Conservation (phyloP, 1,284 basidiomycete genomes). For the Fomitopsis palustris region DNA sequence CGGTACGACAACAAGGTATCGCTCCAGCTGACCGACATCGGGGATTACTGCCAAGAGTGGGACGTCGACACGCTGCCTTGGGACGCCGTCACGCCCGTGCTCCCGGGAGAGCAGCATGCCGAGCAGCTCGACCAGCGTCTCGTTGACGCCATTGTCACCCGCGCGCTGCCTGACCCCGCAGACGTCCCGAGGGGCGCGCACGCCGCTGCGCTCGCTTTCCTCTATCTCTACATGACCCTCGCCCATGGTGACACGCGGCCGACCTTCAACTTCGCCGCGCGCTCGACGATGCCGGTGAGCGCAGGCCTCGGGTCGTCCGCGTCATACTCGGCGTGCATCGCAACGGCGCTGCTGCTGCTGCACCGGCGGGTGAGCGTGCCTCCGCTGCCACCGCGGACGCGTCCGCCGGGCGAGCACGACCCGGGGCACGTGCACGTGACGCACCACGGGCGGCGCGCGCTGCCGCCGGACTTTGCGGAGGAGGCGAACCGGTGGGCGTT, state of each 20-base stretch:
- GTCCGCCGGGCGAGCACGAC: conserved; percentile 33
- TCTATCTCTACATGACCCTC: conserved; percentile 92
- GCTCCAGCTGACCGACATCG: conserved; percentile 81
- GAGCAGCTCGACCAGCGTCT: conserved; percentile 69
- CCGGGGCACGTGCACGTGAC: conserved; percentile 58
- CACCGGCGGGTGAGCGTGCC: conserved; percentile 59
- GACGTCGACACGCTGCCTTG: conserved; percentile 82
- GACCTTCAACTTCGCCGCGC: conserved; percentile 77
- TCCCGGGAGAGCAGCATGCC: conserved; percentile 53
- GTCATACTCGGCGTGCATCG: conserved; percentile 87
- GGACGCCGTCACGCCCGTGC: conserved; percentile 61
- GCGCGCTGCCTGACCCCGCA: conserved; percentile 44
- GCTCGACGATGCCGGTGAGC: conserved; percentile 96
- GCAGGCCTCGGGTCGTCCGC: conserved; percentile 98
- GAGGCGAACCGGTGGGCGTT: conserved; percentile 94
- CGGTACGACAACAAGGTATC: conserved; percentile 74
- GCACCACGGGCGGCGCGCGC: conserved; percentile 61
- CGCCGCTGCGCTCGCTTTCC: conserved; percentile 78
- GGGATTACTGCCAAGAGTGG: conserved; percentile 80
- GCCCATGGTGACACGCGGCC: conserved; percentile 52
- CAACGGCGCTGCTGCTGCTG: conserved; percentile 79
- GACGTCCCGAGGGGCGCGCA: conserved; percentile 50
- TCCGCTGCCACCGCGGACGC: conserved; percentile 40
- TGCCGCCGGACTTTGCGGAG: conserved; percentile 60
- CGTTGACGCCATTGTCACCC: conserved; percentile 61